Evolutionary conservation across 2,329 filamentous ascomycete genomes (phyloP).

Genomic region (Calycina herbarum): DNA sequence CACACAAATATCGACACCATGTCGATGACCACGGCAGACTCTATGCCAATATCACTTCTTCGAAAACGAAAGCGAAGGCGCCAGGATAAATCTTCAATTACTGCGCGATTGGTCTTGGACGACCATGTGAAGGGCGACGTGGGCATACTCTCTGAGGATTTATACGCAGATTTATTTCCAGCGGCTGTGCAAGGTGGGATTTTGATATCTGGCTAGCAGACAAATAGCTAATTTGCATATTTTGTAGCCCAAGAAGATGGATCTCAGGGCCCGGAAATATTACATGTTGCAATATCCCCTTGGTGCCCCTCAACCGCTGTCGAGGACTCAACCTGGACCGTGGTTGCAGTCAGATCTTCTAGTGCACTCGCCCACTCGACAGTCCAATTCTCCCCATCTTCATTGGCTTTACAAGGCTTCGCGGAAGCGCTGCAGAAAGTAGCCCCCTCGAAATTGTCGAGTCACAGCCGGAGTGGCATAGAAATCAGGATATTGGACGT

Average conservation of each 20-base stretch:
- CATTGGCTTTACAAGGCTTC: conserved; percentile 75
- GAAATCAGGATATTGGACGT: conserved; percentile 84
- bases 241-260: conserved; percentile 27
- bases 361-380: conserved; percentile 71
- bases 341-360: conserved; percentile 71
- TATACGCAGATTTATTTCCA: conserved; percentile 80
- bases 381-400: conserved; percentile 74
- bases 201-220: not conserved
- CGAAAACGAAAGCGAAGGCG: conserved; percentile 52
- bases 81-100: conserved; percentile 72
- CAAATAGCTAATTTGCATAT: not conserved
- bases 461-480: conserved; percentile 72
- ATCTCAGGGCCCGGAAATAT: conserved; percentile 42
- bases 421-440: conserved; percentile 70
- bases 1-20: not conserved
- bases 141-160: conserved; percentile 81
- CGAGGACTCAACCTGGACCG: conserved; percentile 74
- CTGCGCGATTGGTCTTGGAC: conserved; percentile 80
- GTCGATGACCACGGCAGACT: conserved; percentile 25
- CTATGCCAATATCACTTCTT: conserved; percentile 24
- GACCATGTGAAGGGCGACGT: conserved; percentile 82
- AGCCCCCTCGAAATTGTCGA: conserved; percentile 72
- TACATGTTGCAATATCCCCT: conserved; percentile 72
- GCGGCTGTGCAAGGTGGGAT: conserved; percentile 49
- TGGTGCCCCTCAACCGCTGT: conserved; percentile 62